Evolutionary conservation across 73 alveolate species (phyloP).

Genomic region (Halteria grandinella): DNA sequence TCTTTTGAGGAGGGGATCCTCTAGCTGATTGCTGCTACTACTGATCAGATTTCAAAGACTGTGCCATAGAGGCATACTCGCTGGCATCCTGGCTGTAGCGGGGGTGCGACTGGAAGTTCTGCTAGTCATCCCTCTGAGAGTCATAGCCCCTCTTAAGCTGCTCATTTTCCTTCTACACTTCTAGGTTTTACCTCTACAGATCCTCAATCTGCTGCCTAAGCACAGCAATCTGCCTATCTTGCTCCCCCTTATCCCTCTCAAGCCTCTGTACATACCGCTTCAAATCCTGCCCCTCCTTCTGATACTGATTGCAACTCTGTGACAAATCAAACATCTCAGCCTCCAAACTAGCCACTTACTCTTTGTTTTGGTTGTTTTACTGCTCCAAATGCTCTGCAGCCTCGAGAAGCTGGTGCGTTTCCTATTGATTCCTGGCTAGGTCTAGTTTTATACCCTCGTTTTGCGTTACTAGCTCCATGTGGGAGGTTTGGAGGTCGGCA

Average conservation of each 20-base stretch:
- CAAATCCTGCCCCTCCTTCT: background rate
- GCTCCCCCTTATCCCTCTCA: background rate
- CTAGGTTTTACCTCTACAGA: background rate
- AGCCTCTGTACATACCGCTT: background rate
- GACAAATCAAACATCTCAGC: too few species aligned
- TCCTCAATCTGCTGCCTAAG: background rate
- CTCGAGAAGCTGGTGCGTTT: constrained; percentile 3
- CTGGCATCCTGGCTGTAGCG: too few species aligned
- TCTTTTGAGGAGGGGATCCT: too few species aligned
- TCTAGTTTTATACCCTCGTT: background rate
- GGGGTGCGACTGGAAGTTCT: too few species aligned
- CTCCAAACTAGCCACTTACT: background rate
- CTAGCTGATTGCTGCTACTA: too few species aligned
- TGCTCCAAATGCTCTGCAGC: constrained; percentile 30
- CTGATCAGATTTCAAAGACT: too few species aligned
- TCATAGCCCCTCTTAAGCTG: too few species aligned
- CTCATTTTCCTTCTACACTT: too few species aligned
- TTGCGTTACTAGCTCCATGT: background rate
- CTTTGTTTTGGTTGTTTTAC: background rate
- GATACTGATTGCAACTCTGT: too few species aligned
- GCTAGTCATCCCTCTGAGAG: too few species aligned
- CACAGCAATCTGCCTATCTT: background rate
- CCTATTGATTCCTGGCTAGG: background rate
- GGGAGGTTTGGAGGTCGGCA: background rate
- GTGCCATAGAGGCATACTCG: too few species aligned